Evolutionary conservation across 139 green algal species (phyloP), one percentile per base, ranked within the genome.

Genomic region (Mychonastes homosphaera): DNA sequence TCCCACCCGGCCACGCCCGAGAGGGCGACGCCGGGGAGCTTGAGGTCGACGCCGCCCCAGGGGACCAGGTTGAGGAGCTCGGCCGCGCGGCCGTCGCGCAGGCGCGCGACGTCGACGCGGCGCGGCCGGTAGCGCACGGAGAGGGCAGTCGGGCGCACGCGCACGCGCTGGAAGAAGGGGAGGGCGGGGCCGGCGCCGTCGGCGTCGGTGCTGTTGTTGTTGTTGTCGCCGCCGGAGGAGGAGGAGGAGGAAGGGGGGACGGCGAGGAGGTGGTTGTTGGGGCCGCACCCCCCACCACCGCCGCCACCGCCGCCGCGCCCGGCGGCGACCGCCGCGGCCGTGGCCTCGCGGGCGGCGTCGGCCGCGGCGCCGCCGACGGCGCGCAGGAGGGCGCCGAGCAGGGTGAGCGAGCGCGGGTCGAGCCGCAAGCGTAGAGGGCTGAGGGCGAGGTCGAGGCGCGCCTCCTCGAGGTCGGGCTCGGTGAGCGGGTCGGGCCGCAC

Each of bases 21-120:
- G 33, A 87, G 67, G 36, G 43, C 28, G 53, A 86, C 51, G 5
- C 50, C 53, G 12, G 68, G 70, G 23, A 85, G 64, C 18, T 52
- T 26, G 32, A 90, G 53, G 40, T 73, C 68, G n/a, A 90, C 70
- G 0, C 77, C 79, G 5, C 77, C 79, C 77, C 79, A 84, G 26
- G 78, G 78, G 51, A 86, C 75, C 51, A 90, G 49, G 58, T 88
- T 88, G 5, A 87, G 43, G n/a, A 88, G 66, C 72, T 88, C 80
- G 24, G 73, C 16, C 23, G 82, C 51, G 16, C 52, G 66, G 10
- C 81, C 79, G 29, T 76, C 59, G 3, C 61, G 56, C 10, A 90
- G 70, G 3, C 78, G 80, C 1, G 65, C 70, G 3, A 85, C 53
- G 54, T 88, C 77, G 5, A 90, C 58, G 2, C 60, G 68, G 2